Percentiles rank a stretch among this genome's conserved stretches.
Evolutionary conservation across 495 filamentous ascomycete species (phyloP).

Genomic region (Daldinia bambusicola): DNA sequence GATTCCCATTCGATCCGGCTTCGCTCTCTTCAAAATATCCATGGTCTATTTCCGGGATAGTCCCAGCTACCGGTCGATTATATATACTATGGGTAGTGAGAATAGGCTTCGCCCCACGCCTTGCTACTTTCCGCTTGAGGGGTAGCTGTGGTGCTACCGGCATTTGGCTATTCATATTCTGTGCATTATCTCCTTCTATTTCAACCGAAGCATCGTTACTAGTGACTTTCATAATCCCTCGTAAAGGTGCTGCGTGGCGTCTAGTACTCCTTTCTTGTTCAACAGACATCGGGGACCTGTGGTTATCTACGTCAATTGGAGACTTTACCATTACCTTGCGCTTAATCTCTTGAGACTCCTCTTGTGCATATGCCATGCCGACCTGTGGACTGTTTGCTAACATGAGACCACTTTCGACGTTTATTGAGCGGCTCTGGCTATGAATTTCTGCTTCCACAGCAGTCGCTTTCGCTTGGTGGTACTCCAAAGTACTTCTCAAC

Average conservation of each 20-base stretch:
- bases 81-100: constrained; percentile 44
- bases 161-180: constrained; percentile 4
- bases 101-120: constrained; percentile 25
- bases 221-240: constrained; percentile 54
- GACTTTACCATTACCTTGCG: constrained; percentile 55
- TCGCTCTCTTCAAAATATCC: constrained; percentile 10
- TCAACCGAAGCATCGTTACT: constrained; percentile 26
- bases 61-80: constrained; percentile 45
- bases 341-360: constrained; percentile 21
- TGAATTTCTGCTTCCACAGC: constrained; percentile 1
- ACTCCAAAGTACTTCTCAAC: constrained; percentile 35
- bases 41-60: constrained; percentile 1
- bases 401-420: not conserved
- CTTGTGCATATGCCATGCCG: not conserved
- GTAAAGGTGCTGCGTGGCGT: constrained; percentile 44
- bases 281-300: constrained; percentile 47
- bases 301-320: constrained; percentile 44
- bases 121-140: constrained; percentile 27
- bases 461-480: constrained; percentile 28
- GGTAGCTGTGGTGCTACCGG: constrained; percentile 15
- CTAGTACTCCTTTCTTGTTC: constrained; percentile 54
- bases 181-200: constrained; percentile 7
- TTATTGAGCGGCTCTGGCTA: not conserved
- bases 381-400: not conserved
- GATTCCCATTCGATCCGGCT: not conserved